Evolutionary conservation across 2,329 filamentous ascomycete genomes (phyloP).

Genomic region (Botrytis hyacinthi): DNA sequence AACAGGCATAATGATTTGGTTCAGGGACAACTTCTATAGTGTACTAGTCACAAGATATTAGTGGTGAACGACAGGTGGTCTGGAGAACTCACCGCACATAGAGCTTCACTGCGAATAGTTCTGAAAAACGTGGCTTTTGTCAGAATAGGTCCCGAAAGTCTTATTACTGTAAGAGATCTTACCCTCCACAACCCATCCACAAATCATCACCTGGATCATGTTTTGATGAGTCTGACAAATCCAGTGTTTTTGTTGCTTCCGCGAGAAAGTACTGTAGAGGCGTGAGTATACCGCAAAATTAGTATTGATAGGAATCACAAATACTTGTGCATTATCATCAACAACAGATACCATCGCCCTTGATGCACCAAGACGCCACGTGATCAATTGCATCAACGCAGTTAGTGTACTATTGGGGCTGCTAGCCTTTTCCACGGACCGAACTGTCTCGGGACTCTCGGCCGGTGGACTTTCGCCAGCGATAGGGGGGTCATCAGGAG

Average conservation of each 20-base stretch:
- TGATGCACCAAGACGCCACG: conserved; percentile 45
- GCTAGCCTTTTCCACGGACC: conserved; percentile 15
- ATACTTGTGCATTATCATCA: conserved; percentile 34
- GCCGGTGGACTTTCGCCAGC: background rate
- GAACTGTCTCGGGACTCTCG: conserved; percentile 8
- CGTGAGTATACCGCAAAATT: background rate
- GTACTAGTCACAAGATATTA: conserved; percentile 15
- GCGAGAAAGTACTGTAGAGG: conserved; percentile 47
- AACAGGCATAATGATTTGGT: conserved; percentile 22
- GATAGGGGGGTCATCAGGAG: conserved; percentile 12
- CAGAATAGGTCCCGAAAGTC: background rate
- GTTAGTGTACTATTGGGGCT: conserved; percentile 43
- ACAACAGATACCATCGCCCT: conserved; percentile 48
- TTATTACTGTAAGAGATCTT: background rate
- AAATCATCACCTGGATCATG: conserved; percentile 20
- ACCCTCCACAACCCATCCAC: conserved; percentile 25
- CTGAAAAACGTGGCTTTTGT: background rate
- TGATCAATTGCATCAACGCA: conserved; percentile 47
- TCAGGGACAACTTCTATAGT: conserved; percentile 20
- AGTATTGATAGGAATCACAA: background rate
- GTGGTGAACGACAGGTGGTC: background rate
- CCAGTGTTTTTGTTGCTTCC: conserved; percentile 46
- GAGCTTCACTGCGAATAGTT: conserved; percentile 20
- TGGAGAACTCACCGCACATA: conserved; percentile 21
- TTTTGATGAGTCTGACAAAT: conserved; percentile 26